These are phyloP conservation scores for Neckera pumila DNA, from an alignment of 225 moss, liverwort and hornwort genomes.

Conservation along the genomic window DNA sequence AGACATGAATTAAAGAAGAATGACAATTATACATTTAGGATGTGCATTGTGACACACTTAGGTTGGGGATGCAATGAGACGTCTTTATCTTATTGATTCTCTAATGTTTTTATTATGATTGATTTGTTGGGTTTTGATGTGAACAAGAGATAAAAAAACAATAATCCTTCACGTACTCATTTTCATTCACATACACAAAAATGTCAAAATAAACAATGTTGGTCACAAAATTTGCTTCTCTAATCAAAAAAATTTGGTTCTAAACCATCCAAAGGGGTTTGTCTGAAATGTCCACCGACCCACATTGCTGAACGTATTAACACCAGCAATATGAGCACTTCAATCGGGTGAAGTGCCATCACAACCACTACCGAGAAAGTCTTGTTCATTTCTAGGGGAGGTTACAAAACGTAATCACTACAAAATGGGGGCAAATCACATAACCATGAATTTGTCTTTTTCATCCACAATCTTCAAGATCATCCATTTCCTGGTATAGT, in stretches of 20 bases:
- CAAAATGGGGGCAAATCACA: rapidly evolving
- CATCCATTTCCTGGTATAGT: background rate
- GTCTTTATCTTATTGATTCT: background rate
- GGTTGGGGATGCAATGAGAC: background rate
- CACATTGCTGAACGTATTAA: rapidly evolving
- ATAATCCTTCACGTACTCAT: background rate
- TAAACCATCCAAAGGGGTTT: background rate
- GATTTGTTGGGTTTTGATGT: background rate
- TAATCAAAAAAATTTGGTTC: background rate
- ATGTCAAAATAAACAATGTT: background rate
- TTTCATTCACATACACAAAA: background rate
- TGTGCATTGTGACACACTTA: background rate
- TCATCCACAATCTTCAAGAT: background rate
- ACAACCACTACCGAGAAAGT: rapidly evolving
- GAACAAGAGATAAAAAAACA: background rate
- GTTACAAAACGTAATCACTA: background rate
- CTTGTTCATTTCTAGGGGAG: rapidly evolving
- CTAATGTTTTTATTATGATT: background rate
- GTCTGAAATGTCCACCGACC: rapidly evolving
- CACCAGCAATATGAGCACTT: no score
- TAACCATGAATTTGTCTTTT: background rate
- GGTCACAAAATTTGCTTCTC: background rate
- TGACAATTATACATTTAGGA: background rate
- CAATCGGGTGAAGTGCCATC: no score
- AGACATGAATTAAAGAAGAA: background rate